These are phyloP conservation scores for Fusarium sp. DNA, from an alignment of 2,329 filamentous ascomycete genomes.

Conservation along the genomic window DNA sequence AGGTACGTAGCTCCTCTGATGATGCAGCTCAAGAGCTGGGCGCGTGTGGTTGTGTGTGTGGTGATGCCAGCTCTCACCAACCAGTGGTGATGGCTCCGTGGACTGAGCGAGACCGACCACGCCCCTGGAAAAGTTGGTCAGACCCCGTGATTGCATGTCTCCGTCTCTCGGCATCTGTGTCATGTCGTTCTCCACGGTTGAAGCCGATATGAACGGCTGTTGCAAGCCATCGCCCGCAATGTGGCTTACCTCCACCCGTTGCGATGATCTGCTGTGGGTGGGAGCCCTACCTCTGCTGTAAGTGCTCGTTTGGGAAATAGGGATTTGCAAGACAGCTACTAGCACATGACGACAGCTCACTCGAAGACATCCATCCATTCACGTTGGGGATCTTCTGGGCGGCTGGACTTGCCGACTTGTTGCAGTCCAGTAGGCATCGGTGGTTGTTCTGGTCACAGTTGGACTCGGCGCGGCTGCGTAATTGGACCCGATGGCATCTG, in stretches of 20 bases:
- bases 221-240: slow-evolving; percentile 3
- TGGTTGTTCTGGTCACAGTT: slow-evolving; percentile 2
- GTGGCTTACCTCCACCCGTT: background rate
- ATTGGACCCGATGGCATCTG: slow-evolving; percentile 30
- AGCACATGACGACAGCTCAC: slow-evolving; percentile 10
- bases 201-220: slow-evolving; percentile 7
- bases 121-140: slow-evolving; percentile 1
- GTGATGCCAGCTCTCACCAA: slow-evolving; percentile 7
- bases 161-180: slow-evolving; percentile 9
- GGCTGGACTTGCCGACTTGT: background rate
- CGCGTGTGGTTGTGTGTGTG: background rate
- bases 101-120: slow-evolving; percentile 5
- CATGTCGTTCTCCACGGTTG: slow-evolving; percentile 4
- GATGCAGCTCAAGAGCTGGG: slow-evolving; percentile 10
- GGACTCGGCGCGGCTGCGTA: background rate
- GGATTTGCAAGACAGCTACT: slow-evolving; percentile 9
- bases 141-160: slow-evolving; percentile 5
- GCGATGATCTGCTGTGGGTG: background rate
- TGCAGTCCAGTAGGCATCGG: background rate
- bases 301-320: background rate
- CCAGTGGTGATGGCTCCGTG: slow-evolving; percentile 2
- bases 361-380: background rate
- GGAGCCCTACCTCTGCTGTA: background rate
- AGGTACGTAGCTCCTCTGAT: slow-evolving; percentile 23
- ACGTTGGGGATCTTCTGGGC: slow-evolving; percentile 5